A percentile compares a stretch with the other conserved stretches of the same genome.
Evolutionary conservation across 192 early-diverging fungal species (phyloP).

Genomic region (Gaertneriomyces semiglobifer): DNA sequence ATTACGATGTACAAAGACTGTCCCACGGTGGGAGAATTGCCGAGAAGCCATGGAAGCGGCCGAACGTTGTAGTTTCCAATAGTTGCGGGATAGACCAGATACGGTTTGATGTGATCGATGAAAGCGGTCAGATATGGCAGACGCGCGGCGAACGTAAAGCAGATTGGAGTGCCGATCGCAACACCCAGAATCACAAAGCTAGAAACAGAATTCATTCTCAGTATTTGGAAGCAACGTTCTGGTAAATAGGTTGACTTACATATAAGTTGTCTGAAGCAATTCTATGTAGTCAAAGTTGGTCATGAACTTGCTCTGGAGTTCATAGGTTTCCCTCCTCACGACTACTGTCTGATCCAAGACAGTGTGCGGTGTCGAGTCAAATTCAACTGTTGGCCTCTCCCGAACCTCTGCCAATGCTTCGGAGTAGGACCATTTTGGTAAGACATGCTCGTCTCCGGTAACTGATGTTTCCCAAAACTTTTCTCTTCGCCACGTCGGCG

Average conservation of each 20-base stretch:
- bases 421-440: constrained; percentile 7
- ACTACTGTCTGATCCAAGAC: background rate
- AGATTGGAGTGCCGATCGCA: background rate
- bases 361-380: background rate
- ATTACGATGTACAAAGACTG: background rate
- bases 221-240: no score
- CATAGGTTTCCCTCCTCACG: background rate
- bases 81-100: background rate
- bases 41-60: background rate
- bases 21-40: constrained; percentile 6
- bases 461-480: background rate
- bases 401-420: background rate
- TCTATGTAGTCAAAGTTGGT: constrained; percentile 3
- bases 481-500: background rate
- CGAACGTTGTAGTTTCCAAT: background rate
- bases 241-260: background rate
- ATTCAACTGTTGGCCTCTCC: background rate
- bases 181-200: background rate
- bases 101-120: background rate
- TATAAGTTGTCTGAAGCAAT: constrained; percentile 1
- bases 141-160: background rate
- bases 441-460: background rate
- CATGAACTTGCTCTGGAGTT: constrained; percentile 2
- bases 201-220: background rate
- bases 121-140: background rate